Evolutionary conservation across 2,329 filamentous ascomycete species (phyloP).

Genomic region (Paecilomyces sp.): DNA sequence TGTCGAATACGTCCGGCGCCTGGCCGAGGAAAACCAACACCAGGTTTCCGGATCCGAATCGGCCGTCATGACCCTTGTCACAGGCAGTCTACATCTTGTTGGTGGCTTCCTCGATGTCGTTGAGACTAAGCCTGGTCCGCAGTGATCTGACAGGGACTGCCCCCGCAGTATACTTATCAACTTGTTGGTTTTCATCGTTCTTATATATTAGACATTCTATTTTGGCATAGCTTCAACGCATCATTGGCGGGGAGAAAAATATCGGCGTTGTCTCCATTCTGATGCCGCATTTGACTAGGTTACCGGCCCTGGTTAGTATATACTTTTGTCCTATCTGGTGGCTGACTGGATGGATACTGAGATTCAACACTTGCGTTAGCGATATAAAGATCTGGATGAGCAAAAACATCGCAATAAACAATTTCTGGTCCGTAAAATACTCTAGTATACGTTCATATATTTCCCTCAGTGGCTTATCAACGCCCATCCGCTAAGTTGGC

Average conservation of each 20-base stretch:
- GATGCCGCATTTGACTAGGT: neutral
- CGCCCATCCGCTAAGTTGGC: neutral
- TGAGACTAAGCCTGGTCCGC: constrained; percentile 39
- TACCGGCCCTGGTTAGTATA: neutral
- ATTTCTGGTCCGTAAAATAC: neutral
- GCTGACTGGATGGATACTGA: neutral
- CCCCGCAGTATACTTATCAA: neutral
- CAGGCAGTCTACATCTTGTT: constrained; percentile 78
- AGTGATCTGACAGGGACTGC: constrained; percentile 5
- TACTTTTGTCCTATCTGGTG: neutral
- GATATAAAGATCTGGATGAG: neutral
- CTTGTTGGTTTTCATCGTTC: neutral
- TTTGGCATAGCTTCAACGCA: neutral
- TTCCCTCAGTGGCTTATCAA: neutral
- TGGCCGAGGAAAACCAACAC: constrained; percentile 29
- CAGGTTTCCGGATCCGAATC: constrained; percentile 22
- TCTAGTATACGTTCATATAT: neutral
- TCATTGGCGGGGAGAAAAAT: neutral
- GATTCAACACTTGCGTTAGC: neutral
- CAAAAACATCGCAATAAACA: neutral
- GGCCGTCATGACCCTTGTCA: constrained; percentile 61
- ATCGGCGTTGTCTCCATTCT: neutral
- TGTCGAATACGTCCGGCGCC: constrained; percentile 48
- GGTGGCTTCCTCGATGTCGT: constrained; percentile 70
- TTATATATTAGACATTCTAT: neutral